These are phyloP conservation scores for Aureobasidium uvarum DNA, from an alignment of 2,329 filamentous ascomycete genomes.

Conservation along the genomic window DNA sequence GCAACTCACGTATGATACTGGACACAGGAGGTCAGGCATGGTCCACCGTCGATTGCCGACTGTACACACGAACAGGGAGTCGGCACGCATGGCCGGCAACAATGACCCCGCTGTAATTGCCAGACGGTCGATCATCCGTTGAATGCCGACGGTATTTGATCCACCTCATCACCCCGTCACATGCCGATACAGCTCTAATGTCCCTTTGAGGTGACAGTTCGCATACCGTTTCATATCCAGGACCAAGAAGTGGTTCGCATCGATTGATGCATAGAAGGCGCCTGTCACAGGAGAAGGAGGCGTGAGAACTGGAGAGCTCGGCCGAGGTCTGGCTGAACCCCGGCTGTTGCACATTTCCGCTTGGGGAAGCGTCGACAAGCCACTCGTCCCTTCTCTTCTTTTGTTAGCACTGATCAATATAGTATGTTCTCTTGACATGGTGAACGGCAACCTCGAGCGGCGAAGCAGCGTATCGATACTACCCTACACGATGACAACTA, in stretches of 20 bases:
- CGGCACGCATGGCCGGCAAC: neutral
- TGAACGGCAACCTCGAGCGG: too few relatives aligned
- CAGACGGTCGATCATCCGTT: neutral
- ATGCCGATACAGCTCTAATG: neutral
- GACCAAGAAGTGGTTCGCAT: neutral
- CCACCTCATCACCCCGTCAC: neutral
- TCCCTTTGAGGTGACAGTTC: neutral
- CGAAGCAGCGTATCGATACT: neutral
- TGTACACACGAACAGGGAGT: neutral
- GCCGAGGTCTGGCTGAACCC: neutral
- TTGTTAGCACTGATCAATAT: neutral
- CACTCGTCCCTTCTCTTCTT: neutral
- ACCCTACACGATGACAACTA: neutral
- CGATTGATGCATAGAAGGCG: neutral
- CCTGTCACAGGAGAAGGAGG: neutral
- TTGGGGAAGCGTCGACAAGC: neutral
- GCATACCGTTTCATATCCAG: neutral
- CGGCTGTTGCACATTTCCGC: neutral
- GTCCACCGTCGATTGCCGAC: slow-evolving; percentile 1
- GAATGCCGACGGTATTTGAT: neutral
- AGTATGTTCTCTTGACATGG: too few relatives aligned
- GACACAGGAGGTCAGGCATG: neutral
- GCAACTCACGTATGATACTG: neutral
- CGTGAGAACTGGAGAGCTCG: neutral
- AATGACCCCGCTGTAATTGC: neutral